Percentiles rank a stretch among this genome's conserved stretches.
Conservation (phyloP, 108 stramenopile genomes). For the Cyclotella choctawhatcheeana region DNA sequence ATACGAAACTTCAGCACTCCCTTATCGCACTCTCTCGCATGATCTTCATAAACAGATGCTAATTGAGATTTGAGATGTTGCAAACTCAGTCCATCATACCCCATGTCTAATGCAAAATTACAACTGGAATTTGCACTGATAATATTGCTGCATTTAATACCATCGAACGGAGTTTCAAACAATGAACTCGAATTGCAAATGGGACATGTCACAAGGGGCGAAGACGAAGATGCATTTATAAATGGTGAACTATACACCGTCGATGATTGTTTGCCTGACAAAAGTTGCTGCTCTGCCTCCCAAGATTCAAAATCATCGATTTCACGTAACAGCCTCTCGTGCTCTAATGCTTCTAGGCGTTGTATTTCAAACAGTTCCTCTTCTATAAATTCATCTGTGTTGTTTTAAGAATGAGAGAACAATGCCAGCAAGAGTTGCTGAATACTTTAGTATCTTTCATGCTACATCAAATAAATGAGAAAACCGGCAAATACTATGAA, state of each 20-base stretch:
- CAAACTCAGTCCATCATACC: slow-evolving; percentile 38
- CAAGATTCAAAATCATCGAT: slow-evolving; percentile 28
- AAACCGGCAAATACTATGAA: background rate
- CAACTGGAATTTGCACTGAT: slow-evolving; percentile 8
- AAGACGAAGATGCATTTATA: background rate
- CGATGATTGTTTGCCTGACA: background rate
- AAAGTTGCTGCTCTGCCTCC: slow-evolving; percentile 32
- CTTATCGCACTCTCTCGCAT: slow-evolving; percentile 14
- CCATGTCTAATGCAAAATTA: slow-evolving; percentile 41
- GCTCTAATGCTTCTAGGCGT: slow-evolving; percentile 30
- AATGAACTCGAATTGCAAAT: slow-evolving; percentile 35
- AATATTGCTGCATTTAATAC: slow-evolving; percentile 19
- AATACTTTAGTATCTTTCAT: too few relatives aligned
- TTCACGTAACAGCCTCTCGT: slow-evolving; percentile 18
- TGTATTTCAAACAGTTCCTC: slow-evolving; percentile 27
- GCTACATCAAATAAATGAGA: background rate
- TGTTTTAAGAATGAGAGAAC: background rate
- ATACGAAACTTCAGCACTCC: slow-evolving; percentile 34
- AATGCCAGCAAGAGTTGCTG: background rate
- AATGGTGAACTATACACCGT: slow-evolving; percentile 34
- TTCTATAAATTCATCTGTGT: slow-evolving; percentile 25
- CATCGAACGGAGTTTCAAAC: slow-evolving; percentile 32
- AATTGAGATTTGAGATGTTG: slow-evolving; percentile 31
- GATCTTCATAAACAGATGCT: slow-evolving; percentile 32
- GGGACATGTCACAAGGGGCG: slow-evolving; percentile 30